Evolutionary conservation across 345 rosid species (phyloP).

Genomic region (Microthlaspi erraticum): DNA sequence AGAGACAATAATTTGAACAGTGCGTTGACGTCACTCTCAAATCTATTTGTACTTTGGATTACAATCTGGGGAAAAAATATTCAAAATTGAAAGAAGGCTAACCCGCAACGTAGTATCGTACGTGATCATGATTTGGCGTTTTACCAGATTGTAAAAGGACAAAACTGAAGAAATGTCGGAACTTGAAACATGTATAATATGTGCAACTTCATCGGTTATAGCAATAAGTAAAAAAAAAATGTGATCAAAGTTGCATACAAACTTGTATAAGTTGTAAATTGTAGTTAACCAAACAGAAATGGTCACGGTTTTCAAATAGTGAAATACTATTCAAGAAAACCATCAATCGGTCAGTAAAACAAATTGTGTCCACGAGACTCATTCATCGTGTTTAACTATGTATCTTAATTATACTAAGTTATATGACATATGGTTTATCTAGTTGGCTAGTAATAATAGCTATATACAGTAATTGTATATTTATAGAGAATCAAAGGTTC

Average conservation of each 20-base stretch:
- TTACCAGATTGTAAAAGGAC: not conserved
- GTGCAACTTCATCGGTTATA: not conserved
- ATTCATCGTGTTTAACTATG: too few relatives aligned
- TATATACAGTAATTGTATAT: too few relatives aligned
- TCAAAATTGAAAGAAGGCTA: not conserved
- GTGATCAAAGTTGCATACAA: not conserved
- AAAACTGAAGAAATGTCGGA: not conserved
- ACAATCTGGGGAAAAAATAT: not conserved
- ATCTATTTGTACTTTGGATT: constrained; percentile 3
- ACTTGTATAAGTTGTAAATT: too few relatives aligned
- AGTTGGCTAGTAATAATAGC: too few relatives aligned
- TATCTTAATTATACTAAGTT: too few relatives aligned
- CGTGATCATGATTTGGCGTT: not conserved
- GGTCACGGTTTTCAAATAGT: too few relatives aligned
- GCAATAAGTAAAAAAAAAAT: not conserved
- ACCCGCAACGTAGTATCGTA: not conserved
- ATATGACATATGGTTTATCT: too few relatives aligned
- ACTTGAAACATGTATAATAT: not conserved
- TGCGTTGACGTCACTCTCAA: not conserved
- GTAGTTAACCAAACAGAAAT: too few relatives aligned
- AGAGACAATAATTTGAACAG: constrained; percentile 5
- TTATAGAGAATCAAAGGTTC: too few relatives aligned
- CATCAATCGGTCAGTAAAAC: too few relatives aligned
- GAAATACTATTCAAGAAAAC: too few relatives aligned
- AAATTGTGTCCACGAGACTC: too few relatives aligned